phyloP scores from a whole-genome alignment of 2,329 filamentous ascomycete species.

The Pseudogymnoascus sp. region DNA sequence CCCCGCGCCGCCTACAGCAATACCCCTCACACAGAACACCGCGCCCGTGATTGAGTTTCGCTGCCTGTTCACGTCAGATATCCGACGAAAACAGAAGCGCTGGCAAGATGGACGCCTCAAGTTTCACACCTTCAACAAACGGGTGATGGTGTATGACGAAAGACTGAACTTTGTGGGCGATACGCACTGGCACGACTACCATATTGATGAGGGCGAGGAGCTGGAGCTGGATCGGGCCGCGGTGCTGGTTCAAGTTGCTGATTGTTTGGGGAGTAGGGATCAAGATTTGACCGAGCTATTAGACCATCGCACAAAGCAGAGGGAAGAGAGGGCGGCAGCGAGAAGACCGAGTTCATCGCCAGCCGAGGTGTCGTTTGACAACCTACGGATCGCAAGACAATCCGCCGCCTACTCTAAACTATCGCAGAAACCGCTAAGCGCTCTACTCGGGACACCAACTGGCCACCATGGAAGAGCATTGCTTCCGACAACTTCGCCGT shows the following conservation, averaged over 20 bases:
- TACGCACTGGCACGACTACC: conserved; percentile 65
- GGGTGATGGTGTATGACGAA: conserved; percentile 84
- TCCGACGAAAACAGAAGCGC: conserved; percentile 78
- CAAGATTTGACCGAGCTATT: conserved; percentile 72
- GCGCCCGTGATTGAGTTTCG: conserved; percentile 75
- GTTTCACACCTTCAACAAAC: conserved; percentile 85
- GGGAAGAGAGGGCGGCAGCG: conserved; percentile 38
- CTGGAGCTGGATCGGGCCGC: conserved; percentile 67
- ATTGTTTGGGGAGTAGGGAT: conserved; percentile 62
- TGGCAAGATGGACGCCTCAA: conserved; percentile 90
- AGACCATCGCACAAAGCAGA: conserved; percentile 57
- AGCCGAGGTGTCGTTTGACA: conserved; percentile 20
- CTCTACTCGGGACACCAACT: conserved; percentile 57
- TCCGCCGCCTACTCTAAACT: conserved; percentile 34
- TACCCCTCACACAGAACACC: conserved; percentile 35
- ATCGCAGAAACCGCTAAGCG: conserved; percentile 51
- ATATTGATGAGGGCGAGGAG: conserved; percentile 76
- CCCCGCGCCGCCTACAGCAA: not conserved
- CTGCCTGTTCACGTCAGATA: conserved; percentile 81
- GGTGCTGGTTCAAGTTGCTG: conserved; percentile 71
- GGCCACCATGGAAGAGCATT: conserved; percentile 54
- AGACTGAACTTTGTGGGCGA: conserved; percentile 75
- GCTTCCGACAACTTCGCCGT: conserved; percentile 54
- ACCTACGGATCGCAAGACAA: conserved; percentile 34
- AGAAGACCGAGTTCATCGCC: conserved; percentile 25